Evolutionary conservation across 2,329 filamentous ascomycete genomes (phyloP), one percentile per base, ranked within the genome.

Genomic region (Fusarium annulatum): DNA sequence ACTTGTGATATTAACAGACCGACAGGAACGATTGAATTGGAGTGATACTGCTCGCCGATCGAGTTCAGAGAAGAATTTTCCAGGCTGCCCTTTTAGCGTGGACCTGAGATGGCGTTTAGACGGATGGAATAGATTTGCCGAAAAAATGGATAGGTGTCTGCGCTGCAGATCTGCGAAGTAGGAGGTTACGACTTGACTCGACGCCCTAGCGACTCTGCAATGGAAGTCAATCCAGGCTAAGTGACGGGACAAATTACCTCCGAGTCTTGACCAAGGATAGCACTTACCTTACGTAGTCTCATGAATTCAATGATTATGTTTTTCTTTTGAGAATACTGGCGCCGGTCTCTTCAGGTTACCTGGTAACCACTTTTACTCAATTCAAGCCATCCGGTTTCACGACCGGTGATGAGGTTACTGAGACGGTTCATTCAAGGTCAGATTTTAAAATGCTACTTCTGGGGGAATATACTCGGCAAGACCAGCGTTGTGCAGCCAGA

Each of bases 401-500:
- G 38, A 30, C 30, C 34, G 42, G 57, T 28, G 49, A 53, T 61
- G n/a, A 26, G 18, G 12, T 15, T 36, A 46, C 60, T 39, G 46
- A 66, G 46, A 38, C 46, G 69, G 65, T 21, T 61, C 43, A 42
- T 49, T 46, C 52, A 45, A 45, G 43, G 28, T 28, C 33, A 26
- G 21, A 33, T 41, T 39, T 34, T 48, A 42, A 38, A 53, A 42
- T 55, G 34, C 21, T 16, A 30, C 19, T 14, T 21, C 28, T 34
- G 56, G 51, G 48, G 53, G 18, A 42, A 45, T 38, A 42, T 48
- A 59, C 38, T 64, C n/a, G 34, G 39, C 59, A 63, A 36, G 71
- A 72, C 72, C 67, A 59, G 68, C 72, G 64, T 42, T 57, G 61
- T 51, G 41, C 52, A 55, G 67, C 63, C 42, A 69, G 34, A 56